Conservation (phyloP, 1,284 basidiomycete species). For the Cutaneotrichosporon spelunceum region DNA sequence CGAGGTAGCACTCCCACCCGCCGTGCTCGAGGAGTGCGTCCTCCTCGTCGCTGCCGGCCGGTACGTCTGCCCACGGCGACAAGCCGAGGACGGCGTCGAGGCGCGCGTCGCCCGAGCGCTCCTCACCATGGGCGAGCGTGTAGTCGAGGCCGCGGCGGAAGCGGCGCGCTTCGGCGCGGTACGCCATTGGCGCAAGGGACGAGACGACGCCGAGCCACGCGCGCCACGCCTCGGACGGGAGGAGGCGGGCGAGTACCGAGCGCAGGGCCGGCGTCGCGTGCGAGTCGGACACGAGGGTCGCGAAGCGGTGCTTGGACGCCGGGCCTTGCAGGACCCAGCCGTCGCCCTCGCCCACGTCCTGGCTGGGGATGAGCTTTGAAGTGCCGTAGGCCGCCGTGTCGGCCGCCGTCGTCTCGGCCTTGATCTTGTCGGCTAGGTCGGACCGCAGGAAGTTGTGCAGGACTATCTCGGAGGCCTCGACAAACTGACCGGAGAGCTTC, state of each 20-base stretch:
- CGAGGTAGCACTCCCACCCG: constrained; percentile 98
- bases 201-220: constrained; percentile 83
- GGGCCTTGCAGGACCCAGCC: constrained; percentile 79
- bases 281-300: constrained; percentile 55
- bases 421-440: constrained; percentile 65
- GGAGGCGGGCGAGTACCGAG: constrained; percentile 62
- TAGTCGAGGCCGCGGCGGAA: constrained; percentile 94
- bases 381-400: constrained; percentile 61
- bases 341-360: constrained; percentile 55
- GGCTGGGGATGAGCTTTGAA: constrained; percentile 59
- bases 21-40: constrained; percentile 64
- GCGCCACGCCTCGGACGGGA: constrained; percentile 80
- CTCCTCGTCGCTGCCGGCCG: constrained; percentile 51
- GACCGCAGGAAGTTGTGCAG: constrained; percentile 78
- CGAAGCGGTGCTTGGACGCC: constrained; percentile 91
- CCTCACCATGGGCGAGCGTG: constrained; percentile 86
- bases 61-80: constrained; percentile 65
- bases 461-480: constrained; percentile 82
- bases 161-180: constrained; percentile 73
- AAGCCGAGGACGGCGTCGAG: constrained; percentile 87
- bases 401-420: constrained; percentile 61
- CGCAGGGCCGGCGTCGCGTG: constrained; percentile 56
- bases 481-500: constrained; percentile 76
- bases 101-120: constrained; percentile 63
- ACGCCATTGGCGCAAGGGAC: constrained; percentile 68